A percentile compares a stretch with the other conserved stretches of the same genome.
Evolutionary conservation across 2,329 filamentous ascomycete genomes (phyloP).

Genomic region (Ophiostoma novo-ulmi): DNA sequence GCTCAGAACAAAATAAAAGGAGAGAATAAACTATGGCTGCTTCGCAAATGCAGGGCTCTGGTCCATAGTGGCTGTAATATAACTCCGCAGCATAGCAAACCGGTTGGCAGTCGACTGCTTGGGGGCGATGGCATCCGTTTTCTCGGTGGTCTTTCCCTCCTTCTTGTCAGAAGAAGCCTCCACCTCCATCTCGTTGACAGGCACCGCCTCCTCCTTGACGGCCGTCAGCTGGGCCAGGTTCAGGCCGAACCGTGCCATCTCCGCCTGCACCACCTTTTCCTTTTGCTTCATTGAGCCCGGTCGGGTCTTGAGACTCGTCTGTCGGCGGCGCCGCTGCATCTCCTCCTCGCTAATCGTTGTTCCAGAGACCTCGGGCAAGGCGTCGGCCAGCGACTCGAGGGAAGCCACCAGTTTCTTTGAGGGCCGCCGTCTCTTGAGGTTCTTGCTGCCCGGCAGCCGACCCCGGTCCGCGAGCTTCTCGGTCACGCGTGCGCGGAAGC

Average conservation of each 20-base stretch:
- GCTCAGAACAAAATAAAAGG: background rate
- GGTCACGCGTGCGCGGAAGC: conserved; percentile 71
- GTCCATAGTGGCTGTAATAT: conserved; percentile 84
- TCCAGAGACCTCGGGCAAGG: conserved; percentile 61
- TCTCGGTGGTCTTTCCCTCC: conserved; percentile 15
- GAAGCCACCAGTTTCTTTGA: conserved; percentile 73
- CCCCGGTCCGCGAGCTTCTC: conserved; percentile 42
- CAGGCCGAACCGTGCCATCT: conserved; percentile 77
- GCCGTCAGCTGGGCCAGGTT: conserved; percentile 71
- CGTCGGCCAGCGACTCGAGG: conserved; percentile 71
- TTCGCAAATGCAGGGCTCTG: conserved; percentile 69
- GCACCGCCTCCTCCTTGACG: conserved; percentile 28
- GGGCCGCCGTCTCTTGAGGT: conserved; percentile 57
- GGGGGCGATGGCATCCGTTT: conserved; percentile 18
- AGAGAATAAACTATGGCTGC: background rate
- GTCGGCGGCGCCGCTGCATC: conserved; percentile 57
- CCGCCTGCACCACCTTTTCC: conserved; percentile 70
- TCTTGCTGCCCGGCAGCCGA: conserved; percentile 31
- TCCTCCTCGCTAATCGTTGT: conserved; percentile 32
- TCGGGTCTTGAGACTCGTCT: conserved; percentile 67
- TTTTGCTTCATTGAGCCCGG: conserved; percentile 80
- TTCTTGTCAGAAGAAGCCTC: background rate
- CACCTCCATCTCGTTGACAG: conserved; percentile 2
- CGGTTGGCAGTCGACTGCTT: conserved; percentile 48
- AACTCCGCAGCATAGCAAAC: conserved; percentile 77